Percentiles rank a stretch among this genome's conserved stretches.
Conservation (phyloP, 805 yeast species). For the Naumovozyma dairenensis region DNA sequence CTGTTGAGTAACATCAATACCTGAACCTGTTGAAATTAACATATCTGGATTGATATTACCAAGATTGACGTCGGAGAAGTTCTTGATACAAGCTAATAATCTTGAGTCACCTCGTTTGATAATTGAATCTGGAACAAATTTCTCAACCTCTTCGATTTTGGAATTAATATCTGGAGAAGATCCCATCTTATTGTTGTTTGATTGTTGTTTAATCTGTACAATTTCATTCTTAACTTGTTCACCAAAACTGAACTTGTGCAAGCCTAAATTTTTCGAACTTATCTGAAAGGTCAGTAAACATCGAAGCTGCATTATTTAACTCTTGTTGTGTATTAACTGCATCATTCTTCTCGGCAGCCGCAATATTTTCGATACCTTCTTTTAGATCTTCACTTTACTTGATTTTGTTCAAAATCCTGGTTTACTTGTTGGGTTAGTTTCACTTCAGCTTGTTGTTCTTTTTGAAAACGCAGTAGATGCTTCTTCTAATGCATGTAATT, state of each 20-base stretch:
- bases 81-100: neutral
- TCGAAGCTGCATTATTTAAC: neutral
- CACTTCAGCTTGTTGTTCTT: neutral
- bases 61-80: neutral
- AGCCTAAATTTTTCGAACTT: neutral
- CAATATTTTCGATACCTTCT: neutral
- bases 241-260: neutral
- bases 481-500: neutral
- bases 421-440: neutral
- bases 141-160: neutral
- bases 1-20: too few species aligned
- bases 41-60: neutral
- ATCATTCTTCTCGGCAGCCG: neutral
- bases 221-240: neutral
- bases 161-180: neutral
- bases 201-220: neutral
- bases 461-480: neutral
- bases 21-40: neutral
- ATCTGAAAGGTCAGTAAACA: neutral
- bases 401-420: neutral
- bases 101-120: neutral
- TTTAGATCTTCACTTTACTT: neutral
- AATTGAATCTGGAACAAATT: neutral
- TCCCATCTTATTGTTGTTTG: neutral
- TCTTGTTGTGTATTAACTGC: neutral